These are phyloP conservation scores for Botrytis elliptica DNA, from an alignment of 2,329 filamentous ascomycete species.

Conservation along the genomic window DNA sequence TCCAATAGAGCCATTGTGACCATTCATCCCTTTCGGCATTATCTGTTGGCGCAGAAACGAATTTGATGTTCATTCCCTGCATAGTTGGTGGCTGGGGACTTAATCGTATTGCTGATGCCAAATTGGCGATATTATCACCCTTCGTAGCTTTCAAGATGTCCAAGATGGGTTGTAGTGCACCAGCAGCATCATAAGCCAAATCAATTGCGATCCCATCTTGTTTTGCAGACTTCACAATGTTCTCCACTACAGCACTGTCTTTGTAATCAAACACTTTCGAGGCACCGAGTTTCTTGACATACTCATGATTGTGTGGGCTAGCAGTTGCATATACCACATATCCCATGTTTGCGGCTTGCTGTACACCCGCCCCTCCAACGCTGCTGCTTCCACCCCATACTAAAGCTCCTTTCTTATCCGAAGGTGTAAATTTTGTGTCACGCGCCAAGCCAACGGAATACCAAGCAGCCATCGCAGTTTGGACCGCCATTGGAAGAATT, in stretches of 20 bases:
- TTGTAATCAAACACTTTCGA: constrained; percentile 29
- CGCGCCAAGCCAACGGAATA: constrained; percentile 32
- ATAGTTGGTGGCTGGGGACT: constrained; percentile 44
- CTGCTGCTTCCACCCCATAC: constrained; percentile 31
- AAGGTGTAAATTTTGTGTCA: constrained; percentile 14
- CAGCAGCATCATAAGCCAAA: constrained; percentile 20
- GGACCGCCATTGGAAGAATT: constrained; percentile 40
- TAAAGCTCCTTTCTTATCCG: constrained; percentile 30
- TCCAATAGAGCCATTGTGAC: constrained; percentile 1
- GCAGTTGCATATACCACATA: constrained; percentile 43
- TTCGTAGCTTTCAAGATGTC: constrained; percentile 55
- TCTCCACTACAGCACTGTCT: constrained; percentile 24
- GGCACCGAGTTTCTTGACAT: constrained; percentile 28
- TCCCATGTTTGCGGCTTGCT: constrained; percentile 44
- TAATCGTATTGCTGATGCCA: constrained; percentile 54
- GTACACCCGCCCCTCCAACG: constrained; percentile 41
- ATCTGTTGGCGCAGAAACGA: constrained; percentile 50
- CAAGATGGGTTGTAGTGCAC: constrained; percentile 41
- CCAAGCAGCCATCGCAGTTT: constrained; percentile 39
- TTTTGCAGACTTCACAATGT: constrained; percentile 35
- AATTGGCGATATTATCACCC: constrained; percentile 46
- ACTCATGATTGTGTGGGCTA: constrained; percentile 29
- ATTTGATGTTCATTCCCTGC: constrained; percentile 10
- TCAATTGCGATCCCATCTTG: constrained; percentile 15
- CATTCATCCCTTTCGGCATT: constrained; percentile 41